Evolutionary conservation across 2,329 filamentous ascomycete genomes (phyloP).

Genomic region (Trichoderma brevicompactum): DNA sequence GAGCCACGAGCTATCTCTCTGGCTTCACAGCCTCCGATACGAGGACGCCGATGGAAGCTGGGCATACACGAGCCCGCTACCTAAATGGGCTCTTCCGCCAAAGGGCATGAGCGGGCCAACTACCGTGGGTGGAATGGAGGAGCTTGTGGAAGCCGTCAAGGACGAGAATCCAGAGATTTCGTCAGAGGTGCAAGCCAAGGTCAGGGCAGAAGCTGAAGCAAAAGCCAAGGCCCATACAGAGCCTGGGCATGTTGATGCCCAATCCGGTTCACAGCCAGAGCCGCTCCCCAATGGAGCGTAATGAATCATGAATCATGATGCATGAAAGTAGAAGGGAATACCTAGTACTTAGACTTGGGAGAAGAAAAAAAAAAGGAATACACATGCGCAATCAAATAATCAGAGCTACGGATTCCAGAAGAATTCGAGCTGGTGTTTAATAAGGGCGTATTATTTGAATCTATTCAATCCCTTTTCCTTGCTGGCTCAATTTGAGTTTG

Average conservation of each 20-base stretch:
- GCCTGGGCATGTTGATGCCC: background rate
- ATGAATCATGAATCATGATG: constrained; percentile 24
- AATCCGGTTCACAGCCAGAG: background rate
- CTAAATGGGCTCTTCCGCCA: constrained; percentile 85
- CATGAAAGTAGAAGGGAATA: constrained; percentile 1
- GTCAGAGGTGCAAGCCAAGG: constrained; percentile 22
- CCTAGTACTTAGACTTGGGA: background rate
- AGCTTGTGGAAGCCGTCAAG: constrained; percentile 60
- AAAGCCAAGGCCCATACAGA: background rate
- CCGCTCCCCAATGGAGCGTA: background rate
- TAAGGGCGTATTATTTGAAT: background rate
- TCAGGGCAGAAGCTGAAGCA: constrained; percentile 1
- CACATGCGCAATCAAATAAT: background rate
- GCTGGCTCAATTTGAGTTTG: background rate
- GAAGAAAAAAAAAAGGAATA: background rate
- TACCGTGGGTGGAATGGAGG: constrained; percentile 65
- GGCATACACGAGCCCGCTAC: constrained; percentile 85
- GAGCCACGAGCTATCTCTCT: constrained; percentile 86
- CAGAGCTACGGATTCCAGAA: background rate
- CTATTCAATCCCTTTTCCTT: background rate
- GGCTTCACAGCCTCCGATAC: constrained; percentile 90
- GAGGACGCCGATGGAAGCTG: constrained; percentile 81
- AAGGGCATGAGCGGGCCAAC: constrained; percentile 71
- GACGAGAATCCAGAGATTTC: constrained; percentile 49
- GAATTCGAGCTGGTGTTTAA: background rate